Percentiles rank a stretch among this genome's conserved stretches.
Evolutionary conservation across 257 asterid species (phyloP).

Genomic region (Plectranthus barbatus): DNA sequence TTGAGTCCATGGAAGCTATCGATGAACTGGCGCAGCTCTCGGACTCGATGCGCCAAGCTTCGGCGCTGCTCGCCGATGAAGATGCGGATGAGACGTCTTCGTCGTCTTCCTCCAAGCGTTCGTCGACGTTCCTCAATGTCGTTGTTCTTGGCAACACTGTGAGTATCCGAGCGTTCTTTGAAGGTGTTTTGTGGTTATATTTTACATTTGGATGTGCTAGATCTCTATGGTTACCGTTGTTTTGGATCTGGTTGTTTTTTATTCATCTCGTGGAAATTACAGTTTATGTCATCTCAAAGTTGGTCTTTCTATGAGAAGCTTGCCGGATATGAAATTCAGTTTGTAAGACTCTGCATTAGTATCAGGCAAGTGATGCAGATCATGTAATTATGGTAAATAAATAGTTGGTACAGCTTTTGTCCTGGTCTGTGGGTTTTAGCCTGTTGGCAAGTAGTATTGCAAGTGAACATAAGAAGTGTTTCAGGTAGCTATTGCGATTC

Average conservation of each 20-base stretch:
- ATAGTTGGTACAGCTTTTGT: background rate
- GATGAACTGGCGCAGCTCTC: constrained; percentile 87
- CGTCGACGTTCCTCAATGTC: constrained; percentile 85
- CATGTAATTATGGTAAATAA: background rate
- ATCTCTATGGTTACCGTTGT: constrained; percentile 13
- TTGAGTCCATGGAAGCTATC: constrained; percentile 48
- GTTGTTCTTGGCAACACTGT: constrained; percentile 94
- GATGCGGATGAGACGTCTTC: constrained; percentile 79
- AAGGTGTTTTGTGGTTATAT: background rate
- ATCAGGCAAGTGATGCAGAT: constrained; percentile 5
- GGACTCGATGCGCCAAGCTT: constrained; percentile 91
- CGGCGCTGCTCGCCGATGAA: constrained; percentile 87
- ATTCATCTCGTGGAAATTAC: background rate
- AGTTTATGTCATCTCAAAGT: background rate
- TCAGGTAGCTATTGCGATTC: too few species aligned
- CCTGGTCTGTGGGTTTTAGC: constrained; percentile 1
- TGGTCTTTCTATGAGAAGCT: background rate
- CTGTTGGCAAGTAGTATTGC: background rate
- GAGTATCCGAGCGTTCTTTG: constrained; percentile 23
- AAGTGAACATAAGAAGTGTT: background rate
- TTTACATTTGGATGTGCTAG: background rate
- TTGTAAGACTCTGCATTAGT: background rate
- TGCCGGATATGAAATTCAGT: background rate
- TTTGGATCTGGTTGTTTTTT: constrained; percentile 22
- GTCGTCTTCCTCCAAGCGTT: constrained; percentile 52